phyloP scores from a whole-genome alignment of 2,329 filamentous ascomycete species.

The Eutypa lata region DNA sequence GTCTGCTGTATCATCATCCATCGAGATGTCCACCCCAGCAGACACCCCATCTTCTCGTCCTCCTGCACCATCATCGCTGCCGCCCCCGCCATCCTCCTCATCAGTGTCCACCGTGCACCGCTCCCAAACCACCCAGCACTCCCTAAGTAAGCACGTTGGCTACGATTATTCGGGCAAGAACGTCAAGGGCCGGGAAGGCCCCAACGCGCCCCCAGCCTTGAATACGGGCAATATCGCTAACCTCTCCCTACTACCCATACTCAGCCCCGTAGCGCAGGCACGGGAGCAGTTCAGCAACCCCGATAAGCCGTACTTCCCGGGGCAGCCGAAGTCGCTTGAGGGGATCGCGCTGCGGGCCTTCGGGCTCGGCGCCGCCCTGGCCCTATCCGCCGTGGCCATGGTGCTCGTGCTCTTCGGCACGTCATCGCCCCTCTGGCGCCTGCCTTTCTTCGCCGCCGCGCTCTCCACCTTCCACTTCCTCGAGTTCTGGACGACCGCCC shows the following conservation, averaged over 20 bases:
- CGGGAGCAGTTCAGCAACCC: conserved; percentile 22
- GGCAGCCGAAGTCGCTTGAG: conserved; percentile 53
- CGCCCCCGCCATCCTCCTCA: neutral
- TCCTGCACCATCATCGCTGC: neutral
- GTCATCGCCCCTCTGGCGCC: conserved; percentile 53
- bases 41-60: neutral
- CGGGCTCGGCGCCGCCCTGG: conserved; percentile 45
- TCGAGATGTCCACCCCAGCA: conserved; percentile 6
- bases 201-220: conserved; percentile 16
- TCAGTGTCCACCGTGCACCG: conserved; percentile 8
- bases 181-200: conserved; percentile 18
- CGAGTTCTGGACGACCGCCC: conserved; percentile 88
- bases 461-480: conserved; percentile 90
- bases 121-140: too few species aligned
- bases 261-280: conserved; percentile 29
- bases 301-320: conserved; percentile 38
- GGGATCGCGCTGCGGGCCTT: conserved; percentile 59
- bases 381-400: conserved; percentile 32
- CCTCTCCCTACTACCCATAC: conserved; percentile 24
- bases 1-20: neutral
- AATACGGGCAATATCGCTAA: conserved; percentile 21
- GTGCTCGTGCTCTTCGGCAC: conserved; percentile 32
- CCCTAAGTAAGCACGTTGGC: too few species aligned
- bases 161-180: too few species aligned
- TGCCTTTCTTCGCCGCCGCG: conserved; percentile 63